Evolutionary conservation across 371 early-diverging fungal genomes (phyloP).

Genomic region (Mucor piriformis): DNA sequence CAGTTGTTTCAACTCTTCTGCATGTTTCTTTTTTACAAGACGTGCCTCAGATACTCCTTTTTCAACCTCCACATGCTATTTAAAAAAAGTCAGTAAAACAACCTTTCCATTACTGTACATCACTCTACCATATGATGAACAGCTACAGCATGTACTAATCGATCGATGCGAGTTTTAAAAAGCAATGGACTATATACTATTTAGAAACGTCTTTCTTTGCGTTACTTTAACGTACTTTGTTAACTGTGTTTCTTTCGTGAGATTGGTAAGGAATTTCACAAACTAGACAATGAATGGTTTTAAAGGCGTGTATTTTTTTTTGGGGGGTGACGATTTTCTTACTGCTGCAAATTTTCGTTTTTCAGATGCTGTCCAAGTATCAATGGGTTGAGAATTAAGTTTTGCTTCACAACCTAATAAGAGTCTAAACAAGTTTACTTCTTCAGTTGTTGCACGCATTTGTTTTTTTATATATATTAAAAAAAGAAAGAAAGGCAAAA

Average conservation of each 20-base stretch:
- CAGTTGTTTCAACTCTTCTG: constrained; percentile 28
- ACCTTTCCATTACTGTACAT: neutral
- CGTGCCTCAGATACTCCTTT: constrained; percentile 34
- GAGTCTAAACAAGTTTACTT: constrained; percentile 38
- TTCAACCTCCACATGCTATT: constrained; percentile 31
- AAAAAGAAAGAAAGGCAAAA: neutral
- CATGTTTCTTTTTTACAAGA: constrained; percentile 31
- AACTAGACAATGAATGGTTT: constrained; percentile 10
- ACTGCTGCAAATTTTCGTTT: constrained; percentile 43
- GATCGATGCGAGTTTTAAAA: constrained; percentile 13
- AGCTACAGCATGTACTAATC: constrained; percentile 8
- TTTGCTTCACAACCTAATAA: constrained; percentile 38
- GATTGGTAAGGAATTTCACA: constrained; percentile 14
- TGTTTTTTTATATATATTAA: neutral
- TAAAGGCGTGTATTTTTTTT: neutral
- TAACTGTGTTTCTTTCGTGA: neutral
- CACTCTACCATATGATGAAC: constrained; percentile 21
- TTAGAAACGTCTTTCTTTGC: too few relatives aligned
- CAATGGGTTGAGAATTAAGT: constrained; percentile 24
- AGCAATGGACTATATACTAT: neutral
- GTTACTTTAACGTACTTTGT: constrained; percentile 3
- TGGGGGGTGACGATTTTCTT: too few relatives aligned
- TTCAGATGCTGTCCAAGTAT: constrained; percentile 36
- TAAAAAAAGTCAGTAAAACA: neutral
- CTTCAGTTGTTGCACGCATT: constrained; percentile 26